Evolutionary conservation across 2,329 filamentous ascomycete genomes (phyloP).

Genomic region (Nemania abortiva): DNA sequence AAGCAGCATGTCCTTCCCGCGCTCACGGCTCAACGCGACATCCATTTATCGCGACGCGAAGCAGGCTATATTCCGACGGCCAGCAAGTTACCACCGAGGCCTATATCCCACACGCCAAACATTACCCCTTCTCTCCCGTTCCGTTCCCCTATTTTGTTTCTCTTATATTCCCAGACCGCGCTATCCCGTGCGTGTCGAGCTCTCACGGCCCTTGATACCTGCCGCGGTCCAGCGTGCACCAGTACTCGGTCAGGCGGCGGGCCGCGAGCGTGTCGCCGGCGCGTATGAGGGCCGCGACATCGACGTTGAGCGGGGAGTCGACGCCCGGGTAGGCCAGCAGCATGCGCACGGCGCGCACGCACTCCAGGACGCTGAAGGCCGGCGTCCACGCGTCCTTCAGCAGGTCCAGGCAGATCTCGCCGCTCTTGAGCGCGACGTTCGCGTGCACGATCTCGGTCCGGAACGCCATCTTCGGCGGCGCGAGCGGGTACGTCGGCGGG

Average conservation of each 20-base stretch:
- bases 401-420: conserved; percentile 94
- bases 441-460: conserved; percentile 87
- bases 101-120: neutral
- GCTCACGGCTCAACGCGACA: neutral
- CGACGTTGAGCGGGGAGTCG: conserved; percentile 83
- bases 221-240: conserved; percentile 64
- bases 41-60: neutral
- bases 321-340: conserved; percentile 76
- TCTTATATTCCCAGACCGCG: neutral
- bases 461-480: conserved; percentile 83
- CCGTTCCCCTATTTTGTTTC: neutral
- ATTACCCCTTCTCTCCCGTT: neutral
- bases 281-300: conserved; percentile 77
- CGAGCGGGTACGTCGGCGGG: conserved; percentile 81
- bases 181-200: too few relatives aligned
- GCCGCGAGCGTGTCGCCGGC: conserved; percentile 77
- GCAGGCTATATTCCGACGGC: neutral
- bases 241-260: conserved; percentile 77
- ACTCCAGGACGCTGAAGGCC: conserved; percentile 82
- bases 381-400: conserved; percentile 85
- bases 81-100: neutral
- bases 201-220: conserved; percentile 59
- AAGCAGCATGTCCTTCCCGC: neutral
- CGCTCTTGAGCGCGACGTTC: conserved; percentile 77
- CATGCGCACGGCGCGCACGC: conserved; percentile 78